Base-by-base conservation (phyloP, 2,329 filamentous ascomycete genomes). In the Apiospora hydei region DNA sequence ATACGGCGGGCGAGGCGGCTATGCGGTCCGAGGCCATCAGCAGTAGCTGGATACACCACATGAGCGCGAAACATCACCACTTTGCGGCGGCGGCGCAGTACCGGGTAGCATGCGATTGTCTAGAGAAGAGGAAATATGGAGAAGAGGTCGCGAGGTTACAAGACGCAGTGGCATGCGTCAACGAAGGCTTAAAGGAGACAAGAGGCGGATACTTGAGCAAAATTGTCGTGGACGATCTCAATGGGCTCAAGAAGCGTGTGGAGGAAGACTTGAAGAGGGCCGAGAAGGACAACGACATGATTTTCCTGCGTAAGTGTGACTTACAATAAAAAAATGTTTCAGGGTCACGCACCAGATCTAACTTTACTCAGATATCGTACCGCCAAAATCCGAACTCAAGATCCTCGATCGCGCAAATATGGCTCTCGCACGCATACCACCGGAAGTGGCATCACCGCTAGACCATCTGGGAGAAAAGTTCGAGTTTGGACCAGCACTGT, bases 21-120 rank as follows among this genome's bases (percentile, higher is more conserved):
- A 91, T 97, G 80, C 94, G 95, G 81, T 98, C 95, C 74, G 92
- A 98, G 78, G 92, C 94, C 21, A 92, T 98, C 76, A 96, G 94
- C 80, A 95, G 93, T 71, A 93, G 96, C 74, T 98, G 96, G 96
- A 98, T 99, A 77, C 96, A 98, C 82, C 96, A 98, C 80, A 95
- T 97, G 89, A 95, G 93, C 38, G 96, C 96, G 7, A 99, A 98
- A 81, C 95, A 98, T 79, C 94, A 98, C 79, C 96, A 98, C 82
- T 98, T 99, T 83, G 95, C 96, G 1, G 96, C 94, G 0, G 96
- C 96, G 0, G 96, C 96, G 0, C 96, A 99, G 80, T 98, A 96
- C 77, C 88, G 96, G 18, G 94, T 96, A 38, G 94, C 96, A 0
- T 92, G 94, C 74, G 95, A 98, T 78, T 96, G 94, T 76, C 82